These are phyloP conservation scores for Crotalaria pallida DNA, from an alignment of 306 rosid genomes.

Conservation along the genomic window DNA sequence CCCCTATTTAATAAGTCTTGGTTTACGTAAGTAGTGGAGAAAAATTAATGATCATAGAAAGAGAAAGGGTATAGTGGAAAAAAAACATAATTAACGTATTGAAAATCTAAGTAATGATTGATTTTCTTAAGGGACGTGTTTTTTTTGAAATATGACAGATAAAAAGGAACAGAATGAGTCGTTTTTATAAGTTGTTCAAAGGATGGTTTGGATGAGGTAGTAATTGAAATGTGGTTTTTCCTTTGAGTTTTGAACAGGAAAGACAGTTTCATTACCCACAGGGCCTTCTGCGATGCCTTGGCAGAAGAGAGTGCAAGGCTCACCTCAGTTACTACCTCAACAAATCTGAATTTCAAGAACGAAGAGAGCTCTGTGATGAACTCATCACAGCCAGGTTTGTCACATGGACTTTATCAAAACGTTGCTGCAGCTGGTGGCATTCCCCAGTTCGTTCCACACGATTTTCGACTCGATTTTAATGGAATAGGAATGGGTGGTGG, in stretches of 20 bases:
- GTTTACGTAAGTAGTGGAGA: too few species aligned
- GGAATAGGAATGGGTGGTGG: slow-evolving; percentile 16
- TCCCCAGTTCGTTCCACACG: slow-evolving; percentile 38
- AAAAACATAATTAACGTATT: too few species aligned
- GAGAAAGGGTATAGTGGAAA: too few species aligned
- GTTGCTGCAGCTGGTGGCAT: slow-evolving; percentile 28
- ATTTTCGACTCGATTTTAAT: slow-evolving; percentile 26
- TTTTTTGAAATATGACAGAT: too few species aligned
- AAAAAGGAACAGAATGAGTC: too few species aligned
- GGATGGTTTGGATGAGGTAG: slow-evolving; percentile 25
- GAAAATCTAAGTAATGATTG: too few species aligned
- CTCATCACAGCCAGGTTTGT: slow-evolving; percentile 33
- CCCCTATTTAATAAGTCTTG: too few species aligned
- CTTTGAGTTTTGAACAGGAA: slow-evolving; percentile 49
- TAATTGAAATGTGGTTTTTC: slow-evolving; percentile 24
- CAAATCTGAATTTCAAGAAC: slow-evolving; percentile 62
- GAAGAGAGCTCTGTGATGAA: slow-evolving; percentile 33
- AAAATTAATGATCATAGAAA: too few species aligned
- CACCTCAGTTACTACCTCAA: slow-evolving; percentile 41
- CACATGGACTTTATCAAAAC: slow-evolving; percentile 27
- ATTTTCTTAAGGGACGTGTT: too few species aligned
- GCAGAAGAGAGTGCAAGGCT: slow-evolving; percentile 90
- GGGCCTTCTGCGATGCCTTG: slow-evolving; percentile 97
- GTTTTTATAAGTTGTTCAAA: background rate
- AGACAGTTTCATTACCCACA: slow-evolving; percentile 93